These are phyloP conservation scores for Batrachochytrium dendrobatidis DNA, from an alignment of 371 early-diverging fungal genomes.

Conservation along the genomic window DNA sequence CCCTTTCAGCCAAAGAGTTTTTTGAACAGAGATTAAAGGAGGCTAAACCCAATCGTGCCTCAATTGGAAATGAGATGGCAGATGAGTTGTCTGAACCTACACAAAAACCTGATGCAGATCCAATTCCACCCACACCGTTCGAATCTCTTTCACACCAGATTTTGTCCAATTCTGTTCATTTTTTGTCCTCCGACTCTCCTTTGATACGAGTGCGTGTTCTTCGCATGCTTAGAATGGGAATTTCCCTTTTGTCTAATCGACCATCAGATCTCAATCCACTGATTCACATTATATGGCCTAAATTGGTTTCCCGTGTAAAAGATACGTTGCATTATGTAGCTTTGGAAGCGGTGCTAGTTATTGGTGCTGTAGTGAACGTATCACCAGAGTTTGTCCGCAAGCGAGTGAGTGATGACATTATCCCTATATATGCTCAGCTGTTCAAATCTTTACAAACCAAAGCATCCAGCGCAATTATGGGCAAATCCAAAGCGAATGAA, in stretches of 20 bases:
- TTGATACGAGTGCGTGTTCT: slow-evolving; percentile 44
- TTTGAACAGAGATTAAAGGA: slow-evolving; percentile 1
- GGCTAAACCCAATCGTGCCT: neutral
- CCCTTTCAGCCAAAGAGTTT: neutral
- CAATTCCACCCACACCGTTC: slow-evolving; percentile 18
- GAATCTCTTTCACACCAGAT: slow-evolving; percentile 38
- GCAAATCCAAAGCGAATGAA: too few relatives aligned
- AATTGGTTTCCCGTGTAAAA: slow-evolving; percentile 37
- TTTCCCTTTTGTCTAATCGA: slow-evolving; percentile 26
- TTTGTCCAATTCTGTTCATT: slow-evolving; percentile 40
- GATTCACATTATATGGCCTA: slow-evolving; percentile 50
- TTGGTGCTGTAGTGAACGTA: slow-evolving; percentile 21
- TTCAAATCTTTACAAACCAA: slow-evolving; percentile 5
- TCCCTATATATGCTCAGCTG: slow-evolving; percentile 37
- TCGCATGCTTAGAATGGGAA: slow-evolving; percentile 30
- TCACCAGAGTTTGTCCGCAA: slow-evolving; percentile 43
- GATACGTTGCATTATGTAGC: slow-evolving; percentile 47
- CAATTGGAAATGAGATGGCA: neutral
- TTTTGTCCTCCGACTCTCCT: slow-evolving; percentile 45
- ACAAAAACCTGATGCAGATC: neutral
- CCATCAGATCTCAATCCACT: slow-evolving; percentile 39
- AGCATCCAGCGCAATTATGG: too few relatives aligned
- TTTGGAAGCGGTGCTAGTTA: slow-evolving; percentile 32
- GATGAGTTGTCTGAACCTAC: neutral
- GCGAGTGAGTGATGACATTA: slow-evolving; percentile 42